Conservation (phyloP, 2,329 filamentous ascomycete species). For the Emergomyces pasteurianus region DNA sequence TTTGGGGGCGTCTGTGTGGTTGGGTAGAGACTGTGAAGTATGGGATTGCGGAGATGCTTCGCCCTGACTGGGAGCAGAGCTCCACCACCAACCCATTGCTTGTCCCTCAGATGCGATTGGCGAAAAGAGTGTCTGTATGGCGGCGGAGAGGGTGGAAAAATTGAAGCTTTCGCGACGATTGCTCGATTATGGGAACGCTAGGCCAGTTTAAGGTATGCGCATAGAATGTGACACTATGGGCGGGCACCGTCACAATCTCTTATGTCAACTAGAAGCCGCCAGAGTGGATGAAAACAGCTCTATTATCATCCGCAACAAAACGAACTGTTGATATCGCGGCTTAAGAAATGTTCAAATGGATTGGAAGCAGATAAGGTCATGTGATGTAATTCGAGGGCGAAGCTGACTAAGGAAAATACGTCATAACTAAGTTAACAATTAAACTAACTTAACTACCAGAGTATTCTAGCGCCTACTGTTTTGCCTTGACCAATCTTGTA, state of each 20-base stretch:
- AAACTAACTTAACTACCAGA: too few species aligned
- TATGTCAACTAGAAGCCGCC: not conserved
- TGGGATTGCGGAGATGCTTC: constrained; percentile 5
- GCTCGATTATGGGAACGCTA: not conserved
- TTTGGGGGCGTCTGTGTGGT: constrained; percentile 9
- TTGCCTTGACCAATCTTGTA: too few species aligned
- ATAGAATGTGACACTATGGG: not conserved
- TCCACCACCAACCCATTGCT: constrained; percentile 39
- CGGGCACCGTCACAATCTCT: not conserved
- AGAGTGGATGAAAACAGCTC: not conserved
- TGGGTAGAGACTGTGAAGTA: constrained; percentile 5
- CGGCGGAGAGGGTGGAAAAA: not conserved
- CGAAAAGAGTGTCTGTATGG: not conserved
- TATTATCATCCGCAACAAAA: not conserved
- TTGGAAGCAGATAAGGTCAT: not conserved
- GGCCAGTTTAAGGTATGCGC: not conserved
- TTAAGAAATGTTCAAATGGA: not conserved
- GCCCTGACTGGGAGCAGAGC: constrained; percentile 12
- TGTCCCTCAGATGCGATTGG: not conserved
- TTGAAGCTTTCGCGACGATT: not conserved
- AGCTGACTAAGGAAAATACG: too few species aligned
- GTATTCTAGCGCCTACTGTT: too few species aligned
- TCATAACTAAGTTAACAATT: not conserved
- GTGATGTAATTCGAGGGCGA: not conserved
- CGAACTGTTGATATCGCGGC: not conserved